A percentile compares a stretch with the other conserved stretches of the same genome.
phyloP scores from a whole-genome alignment of 2,329 filamentous ascomycete genomes.

The Neonectria coccinea region DNA sequence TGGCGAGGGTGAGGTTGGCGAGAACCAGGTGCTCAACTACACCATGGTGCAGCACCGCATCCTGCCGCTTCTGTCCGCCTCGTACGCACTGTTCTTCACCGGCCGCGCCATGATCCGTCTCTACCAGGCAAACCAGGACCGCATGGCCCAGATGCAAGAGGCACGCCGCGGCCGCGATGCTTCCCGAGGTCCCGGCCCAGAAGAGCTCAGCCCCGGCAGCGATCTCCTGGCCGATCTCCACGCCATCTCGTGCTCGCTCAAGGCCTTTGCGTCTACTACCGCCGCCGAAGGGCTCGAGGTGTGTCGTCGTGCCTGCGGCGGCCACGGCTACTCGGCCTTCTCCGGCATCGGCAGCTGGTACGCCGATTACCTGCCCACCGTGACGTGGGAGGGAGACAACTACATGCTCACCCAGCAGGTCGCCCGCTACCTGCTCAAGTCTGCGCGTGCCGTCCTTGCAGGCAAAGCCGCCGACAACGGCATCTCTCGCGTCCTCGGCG shows the following conservation, averaged over 20 bases:
- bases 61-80: constrained; percentile 77
- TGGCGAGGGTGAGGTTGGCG: constrained; percentile 65
- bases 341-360: constrained; percentile 82
- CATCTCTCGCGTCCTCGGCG: constrained; percentile 68
- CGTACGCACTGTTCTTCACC: constrained; percentile 84
- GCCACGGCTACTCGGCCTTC: constrained; percentile 81
- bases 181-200: constrained; percentile 69
- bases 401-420: constrained; percentile 88
- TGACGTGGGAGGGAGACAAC: constrained; percentile 83
- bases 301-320: constrained; percentile 80
- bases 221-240: constrained; percentile 80
- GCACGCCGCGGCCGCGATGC: constrained; percentile 53
- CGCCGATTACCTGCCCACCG: constrained; percentile 77
- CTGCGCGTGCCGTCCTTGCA: constrained; percentile 75
- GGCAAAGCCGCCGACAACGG: constrained; percentile 61
- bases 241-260: constrained; percentile 80
- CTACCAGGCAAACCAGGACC: constrained; percentile 78
- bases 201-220: constrained; percentile 71
- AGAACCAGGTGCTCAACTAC: constrained; percentile 83
- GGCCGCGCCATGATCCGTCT: constrained; percentile 80
- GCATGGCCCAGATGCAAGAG: constrained; percentile 62
- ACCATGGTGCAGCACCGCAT: constrained; percentile 83
- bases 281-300: constrained; percentile 81
- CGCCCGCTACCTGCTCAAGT: constrained; percentile 80
- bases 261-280: constrained; percentile 77